Evolutionary conservation across 2,329 filamentous ascomycete species (phyloP), one percentile per base, ranked within the genome.

Genomic region (Colletotrichum sp.): DNA sequence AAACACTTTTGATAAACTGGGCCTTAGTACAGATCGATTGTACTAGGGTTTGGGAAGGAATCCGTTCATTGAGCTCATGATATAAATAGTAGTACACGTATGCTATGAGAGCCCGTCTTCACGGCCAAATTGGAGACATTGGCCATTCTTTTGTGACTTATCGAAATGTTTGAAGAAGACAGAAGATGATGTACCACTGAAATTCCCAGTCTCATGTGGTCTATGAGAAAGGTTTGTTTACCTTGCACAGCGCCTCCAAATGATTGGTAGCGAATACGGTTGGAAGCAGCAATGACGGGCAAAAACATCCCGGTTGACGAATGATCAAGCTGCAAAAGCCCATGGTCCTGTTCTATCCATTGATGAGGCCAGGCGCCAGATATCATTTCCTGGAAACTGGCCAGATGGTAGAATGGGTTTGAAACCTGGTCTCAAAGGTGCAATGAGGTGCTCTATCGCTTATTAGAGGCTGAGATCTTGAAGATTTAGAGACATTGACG

Each of bases 391-490:
- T 44, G 5, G 9, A 4, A 10, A 3, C 39, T 44, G 0, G 1
- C 6, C 39, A 44, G 18, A 49, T 9, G 18, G 39, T n/a, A 4
- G 18, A 4, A 7, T 4, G 9, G 18, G 3, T n/a, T 49, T n/a
- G 3, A 49, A 49, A 12, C 5, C 18, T n/a, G 5, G 39, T 18
- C 36, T 44, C 8, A 2, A 3, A 39, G 36, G 1, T 6, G 39
- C 39, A 4, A 44, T 0, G 9, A n/a, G 9, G 0, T n/a, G 0
- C 18, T 44, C 1, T 3, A 4, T 6, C 5, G 39, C 39, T n/a
- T 44, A 0, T 44, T n/a, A 1, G 18, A 44, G 39, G 1, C 36
- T 1, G 18, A n/a, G 18, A n/a, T 3, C 5, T n/a, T 6, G 0
- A 10, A 10, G 8, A 44, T 12, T n/a, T 44, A 10, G 5, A n/a